A percentile compares a stretch with the other conserved stretches of the same genome.
phyloP scores from a whole-genome alignment of 345 rosid genomes.

The Pugionium dolabratum region DNA sequence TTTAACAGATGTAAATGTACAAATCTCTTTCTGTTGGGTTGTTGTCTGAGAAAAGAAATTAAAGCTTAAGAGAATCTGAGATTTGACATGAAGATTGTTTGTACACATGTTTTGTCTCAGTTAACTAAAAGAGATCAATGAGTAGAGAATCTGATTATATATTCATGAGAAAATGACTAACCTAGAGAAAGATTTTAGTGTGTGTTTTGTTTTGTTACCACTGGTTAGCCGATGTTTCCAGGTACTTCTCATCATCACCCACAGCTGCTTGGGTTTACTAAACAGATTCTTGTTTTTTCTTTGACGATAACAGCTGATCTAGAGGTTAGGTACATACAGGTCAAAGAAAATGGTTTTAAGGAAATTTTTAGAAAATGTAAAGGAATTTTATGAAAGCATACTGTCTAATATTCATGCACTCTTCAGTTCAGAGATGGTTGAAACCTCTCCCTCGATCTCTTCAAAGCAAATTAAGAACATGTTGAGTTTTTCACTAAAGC shows the following conservation, averaged over 20 bases:
- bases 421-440: too few species aligned
- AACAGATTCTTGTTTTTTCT: constrained; percentile 52
- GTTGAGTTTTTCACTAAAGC: too few species aligned
- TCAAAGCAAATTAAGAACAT: too few species aligned
- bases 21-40: constrained; percentile 21
- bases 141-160: constrained; percentile 10
- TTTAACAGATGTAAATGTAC: constrained; percentile 17
- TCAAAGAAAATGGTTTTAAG: too few species aligned
- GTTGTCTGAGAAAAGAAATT: constrained; percentile 18
- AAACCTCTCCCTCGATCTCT: too few species aligned
- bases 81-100: constrained; percentile 10
- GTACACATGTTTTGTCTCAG: neutral
- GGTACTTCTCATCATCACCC: constrained; percentile 58
- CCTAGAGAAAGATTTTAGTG: neutral
- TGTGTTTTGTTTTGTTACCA: constrained; percentile 48
- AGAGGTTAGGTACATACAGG: constrained; percentile 38
- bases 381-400: too few species aligned
- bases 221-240: constrained; percentile 83
- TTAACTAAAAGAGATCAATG: neutral
- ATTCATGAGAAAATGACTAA: constrained; percentile 5
- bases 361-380: too few species aligned
- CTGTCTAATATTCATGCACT: too few species aligned
- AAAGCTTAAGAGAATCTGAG: neutral
- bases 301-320: constrained; percentile 49
- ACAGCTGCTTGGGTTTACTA: constrained; percentile 51